Conservation (phyloP, 306 rosid genomes). For the Dryas octopetala region DNA sequence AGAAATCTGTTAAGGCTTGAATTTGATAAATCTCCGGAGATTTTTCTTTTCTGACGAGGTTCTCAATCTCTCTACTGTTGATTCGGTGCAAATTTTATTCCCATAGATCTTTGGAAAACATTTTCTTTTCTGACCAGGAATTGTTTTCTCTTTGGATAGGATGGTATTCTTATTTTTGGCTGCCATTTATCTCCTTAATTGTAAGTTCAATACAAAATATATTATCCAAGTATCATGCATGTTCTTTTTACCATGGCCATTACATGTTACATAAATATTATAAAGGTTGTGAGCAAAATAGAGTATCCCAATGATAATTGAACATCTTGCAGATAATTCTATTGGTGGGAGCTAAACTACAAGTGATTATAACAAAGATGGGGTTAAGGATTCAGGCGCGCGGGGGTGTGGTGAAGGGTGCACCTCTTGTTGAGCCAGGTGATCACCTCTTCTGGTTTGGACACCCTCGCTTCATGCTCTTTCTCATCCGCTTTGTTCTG, state of each 20-base stretch:
- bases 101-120: no score
- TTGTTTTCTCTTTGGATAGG: slow-evolving; percentile 44
- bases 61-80: background rate
- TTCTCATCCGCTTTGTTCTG: slow-evolving; percentile 63
- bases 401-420: slow-evolving; percentile 73
- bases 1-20: no score
- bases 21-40: no score
- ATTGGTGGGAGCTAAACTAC: slow-evolving; percentile 73
- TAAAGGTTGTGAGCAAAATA: background rate
- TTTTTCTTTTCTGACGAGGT: no score
- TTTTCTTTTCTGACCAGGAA: slow-evolving; percentile 9
- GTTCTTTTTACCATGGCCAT: background rate
- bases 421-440: slow-evolving; percentile 67
- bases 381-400: slow-evolving; percentile 63
- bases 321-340: slow-evolving; percentile 54
- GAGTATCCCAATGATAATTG: slow-evolving; percentile 1
- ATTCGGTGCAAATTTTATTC: background rate
- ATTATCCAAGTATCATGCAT: background rate
- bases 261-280: background rate
- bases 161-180: slow-evolving; percentile 68
- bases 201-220: slow-evolving; percentile 45
- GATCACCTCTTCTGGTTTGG: slow-evolving; percentile 87
- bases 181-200: slow-evolving; percentile 70
- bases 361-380: slow-evolving; percentile 68
- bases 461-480: slow-evolving; percentile 57